phyloP scores from a whole-genome alignment of 495 filamentous ascomycete species.

The Rhypophila decipiens region DNA sequence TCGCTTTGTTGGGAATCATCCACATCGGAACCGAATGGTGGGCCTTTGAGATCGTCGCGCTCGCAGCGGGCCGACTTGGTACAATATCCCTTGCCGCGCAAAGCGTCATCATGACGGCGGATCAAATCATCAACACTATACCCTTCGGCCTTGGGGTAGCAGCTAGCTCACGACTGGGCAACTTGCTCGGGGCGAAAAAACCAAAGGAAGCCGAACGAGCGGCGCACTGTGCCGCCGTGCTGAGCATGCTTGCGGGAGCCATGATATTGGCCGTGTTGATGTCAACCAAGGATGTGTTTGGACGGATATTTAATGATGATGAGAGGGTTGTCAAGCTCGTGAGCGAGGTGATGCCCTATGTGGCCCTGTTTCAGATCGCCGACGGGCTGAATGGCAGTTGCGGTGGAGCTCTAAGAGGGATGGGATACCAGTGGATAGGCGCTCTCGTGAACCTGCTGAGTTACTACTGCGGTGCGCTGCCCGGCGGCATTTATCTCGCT shows the following conservation, averaged over 20 bases:
- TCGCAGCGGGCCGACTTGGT: slow-evolving; percentile 77
- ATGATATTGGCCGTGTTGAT: slow-evolving; percentile 68
- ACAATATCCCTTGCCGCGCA: slow-evolving; percentile 81
- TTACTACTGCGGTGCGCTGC: slow-evolving; percentile 82
- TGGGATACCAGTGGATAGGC: slow-evolving; percentile 85
- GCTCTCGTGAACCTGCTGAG: slow-evolving; percentile 83
- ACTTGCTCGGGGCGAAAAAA: slow-evolving; percentile 68
- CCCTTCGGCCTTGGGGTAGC: slow-evolving; percentile 89
- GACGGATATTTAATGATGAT: slow-evolving; percentile 80
- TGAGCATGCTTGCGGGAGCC: slow-evolving; percentile 63
- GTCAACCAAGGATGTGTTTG: slow-evolving; percentile 68
- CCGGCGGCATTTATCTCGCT: slow-evolving; percentile 77
- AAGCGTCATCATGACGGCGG: slow-evolving; percentile 90
- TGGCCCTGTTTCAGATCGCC: slow-evolving; percentile 91
- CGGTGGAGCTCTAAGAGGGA: slow-evolving; percentile 74
- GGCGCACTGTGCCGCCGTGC: slow-evolving; percentile 70
- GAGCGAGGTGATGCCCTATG: slow-evolving; percentile 72
- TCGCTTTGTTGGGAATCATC: slow-evolving; percentile 73
- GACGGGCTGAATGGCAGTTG: slow-evolving; percentile 84
- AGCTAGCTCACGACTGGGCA: slow-evolving; percentile 72
- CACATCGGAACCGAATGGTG: slow-evolving; percentile 95
- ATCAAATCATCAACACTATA: slow-evolving; percentile 88
- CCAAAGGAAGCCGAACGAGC: slow-evolving; percentile 63
- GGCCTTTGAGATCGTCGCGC: slow-evolving; percentile 93
- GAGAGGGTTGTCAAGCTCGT: slow-evolving; percentile 66